These are phyloP conservation scores for Candida ipomoeae DNA, from an alignment of 805 yeast genomes.

Conservation along the genomic window DNA sequence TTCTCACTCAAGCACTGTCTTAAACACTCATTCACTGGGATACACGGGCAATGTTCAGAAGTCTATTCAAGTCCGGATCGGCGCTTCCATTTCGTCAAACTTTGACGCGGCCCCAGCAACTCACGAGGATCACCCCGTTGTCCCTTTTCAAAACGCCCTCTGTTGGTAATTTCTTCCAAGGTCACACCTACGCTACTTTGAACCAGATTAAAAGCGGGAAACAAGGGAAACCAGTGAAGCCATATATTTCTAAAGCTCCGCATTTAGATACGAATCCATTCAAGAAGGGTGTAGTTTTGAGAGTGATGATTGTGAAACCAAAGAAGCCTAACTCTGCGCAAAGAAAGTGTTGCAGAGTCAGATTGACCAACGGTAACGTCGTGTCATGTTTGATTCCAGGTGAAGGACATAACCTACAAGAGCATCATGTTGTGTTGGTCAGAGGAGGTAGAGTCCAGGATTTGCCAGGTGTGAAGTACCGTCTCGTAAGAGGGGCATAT, in stretches of 20 bases:
- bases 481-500: slow-evolving; percentile 85
- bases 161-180: slow-evolving; percentile 18
- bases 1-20: slow-evolving; percentile 4
- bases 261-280: slow-evolving; percentile 82
- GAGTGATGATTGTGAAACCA: slow-evolving; percentile 94
- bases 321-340: slow-evolving; percentile 98
- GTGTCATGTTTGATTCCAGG: slow-evolving; percentile 95
- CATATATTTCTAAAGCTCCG: slow-evolving; percentile 61
- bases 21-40: neutral
- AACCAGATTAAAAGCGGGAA: slow-evolving; percentile 74
- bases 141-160: slow-evolving; percentile 16
- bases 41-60: slow-evolving; percentile 12
- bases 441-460: slow-evolving; percentile 99
- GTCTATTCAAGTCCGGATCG: slow-evolving; percentile 10
- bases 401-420: slow-evolving; percentile 97
- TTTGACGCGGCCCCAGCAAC: slow-evolving; percentile 3
- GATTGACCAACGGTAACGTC: slow-evolving; percentile 83
- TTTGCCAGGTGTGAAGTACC: slow-evolving; percentile 96
- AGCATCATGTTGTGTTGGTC: slow-evolving; percentile 91
- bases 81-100: slow-evolving; percentile 6
- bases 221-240: slow-evolving; percentile 46
- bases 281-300: slow-evolving; percentile 85
- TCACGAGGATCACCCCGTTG: slow-evolving; percentile 10
- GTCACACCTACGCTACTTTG: slow-evolving; percentile 61
- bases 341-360: slow-evolving; percentile 93